phyloP scores from a whole-genome alignment of 257 asterid species.

The Lithospermum erythrorhizon region DNA sequence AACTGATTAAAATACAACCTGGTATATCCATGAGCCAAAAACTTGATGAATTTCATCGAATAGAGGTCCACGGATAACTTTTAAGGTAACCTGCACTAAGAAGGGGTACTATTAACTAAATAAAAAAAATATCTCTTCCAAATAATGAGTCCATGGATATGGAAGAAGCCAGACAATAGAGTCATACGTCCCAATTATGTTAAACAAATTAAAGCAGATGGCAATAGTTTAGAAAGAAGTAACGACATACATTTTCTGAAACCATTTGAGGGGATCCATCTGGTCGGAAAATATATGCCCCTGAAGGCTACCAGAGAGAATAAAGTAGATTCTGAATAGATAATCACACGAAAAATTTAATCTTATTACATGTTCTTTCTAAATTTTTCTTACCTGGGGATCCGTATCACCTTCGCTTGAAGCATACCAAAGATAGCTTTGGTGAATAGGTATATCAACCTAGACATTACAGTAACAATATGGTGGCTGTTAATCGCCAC shows the following conservation, averaged over 20 bases:
- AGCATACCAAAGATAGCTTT: slow-evolving; percentile 70
- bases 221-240: not conserved
- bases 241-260: slow-evolving; percentile 51
- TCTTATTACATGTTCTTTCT: not conserved
- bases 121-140: not conserved
- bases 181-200: not conserved
- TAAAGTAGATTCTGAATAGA: slow-evolving; percentile 11
- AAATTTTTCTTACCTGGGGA: slow-evolving; percentile 33
- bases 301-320: slow-evolving; percentile 43
- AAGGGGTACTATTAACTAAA: slow-evolving; percentile 4
- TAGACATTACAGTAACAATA: slow-evolving; percentile 16
- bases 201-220: not conserved
- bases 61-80: slow-evolving; percentile 57
- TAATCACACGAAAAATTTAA: not conserved
- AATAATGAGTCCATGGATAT: not conserved
- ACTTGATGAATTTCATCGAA: slow-evolving; percentile 82
- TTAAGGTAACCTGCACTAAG: slow-evolving; percentile 46
- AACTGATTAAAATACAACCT: slow-evolving; percentile 26
- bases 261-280: slow-evolving; percentile 45
- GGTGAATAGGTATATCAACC: slow-evolving; percentile 77
- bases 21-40: slow-evolving; percentile 72
- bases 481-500: not conserved
- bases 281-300: slow-evolving; percentile 90
- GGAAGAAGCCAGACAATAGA: not conserved
- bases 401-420: slow-evolving; percentile 53